Percentiles rank a stretch among this genome's conserved stretches.
Conservation (phyloP, 768 basidiomycete species). For the Hericium alpestre region DNA sequence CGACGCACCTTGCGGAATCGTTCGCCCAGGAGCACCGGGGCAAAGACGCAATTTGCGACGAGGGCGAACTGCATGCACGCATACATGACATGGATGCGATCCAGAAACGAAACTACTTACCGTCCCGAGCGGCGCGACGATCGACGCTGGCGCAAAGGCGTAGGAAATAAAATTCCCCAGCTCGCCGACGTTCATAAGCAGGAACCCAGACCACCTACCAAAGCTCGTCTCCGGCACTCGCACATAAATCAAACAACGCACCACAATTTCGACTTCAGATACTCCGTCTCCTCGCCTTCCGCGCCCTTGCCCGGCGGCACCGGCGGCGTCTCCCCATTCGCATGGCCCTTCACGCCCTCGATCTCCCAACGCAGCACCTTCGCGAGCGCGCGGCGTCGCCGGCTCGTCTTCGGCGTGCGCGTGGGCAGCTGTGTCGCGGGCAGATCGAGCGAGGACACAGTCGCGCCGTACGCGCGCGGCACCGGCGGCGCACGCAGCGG, state of each 20-base stretch:
- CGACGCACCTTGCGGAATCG: constrained; percentile 59
- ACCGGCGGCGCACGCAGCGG: not conserved
- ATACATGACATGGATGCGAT: not conserved
- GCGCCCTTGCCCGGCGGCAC: not conserved
- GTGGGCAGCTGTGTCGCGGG: not conserved
- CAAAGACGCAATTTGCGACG: constrained; percentile 92
- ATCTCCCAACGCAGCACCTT: not conserved
- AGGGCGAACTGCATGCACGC: constrained; percentile 60
- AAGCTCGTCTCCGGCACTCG: not conserved
- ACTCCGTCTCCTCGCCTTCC: constrained; percentile 53
- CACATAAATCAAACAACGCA: constrained; percentile 21
- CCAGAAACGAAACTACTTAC: constrained; percentile 35
- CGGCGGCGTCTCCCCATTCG: not conserved
- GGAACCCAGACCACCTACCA: constrained; percentile 78
- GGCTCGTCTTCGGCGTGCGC: not conserved
- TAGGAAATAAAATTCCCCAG: constrained; percentile 85
- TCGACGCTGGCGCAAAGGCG: constrained; percentile 81
- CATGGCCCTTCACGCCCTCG: not conserved
- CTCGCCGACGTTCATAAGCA: constrained; percentile 87
- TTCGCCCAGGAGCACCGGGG: constrained; percentile 76
- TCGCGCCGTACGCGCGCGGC: not conserved
- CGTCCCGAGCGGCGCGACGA: constrained; percentile 92
- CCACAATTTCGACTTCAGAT: constrained; percentile 82
- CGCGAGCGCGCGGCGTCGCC: not conserved
- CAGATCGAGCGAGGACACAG: not conserved